A percentile compares a stretch with the other conserved stretches of the same genome.
Conservation (phyloP, 2,329 filamentous ascomycete genomes). For the Phyllosticta citribraziliensis region DNA sequence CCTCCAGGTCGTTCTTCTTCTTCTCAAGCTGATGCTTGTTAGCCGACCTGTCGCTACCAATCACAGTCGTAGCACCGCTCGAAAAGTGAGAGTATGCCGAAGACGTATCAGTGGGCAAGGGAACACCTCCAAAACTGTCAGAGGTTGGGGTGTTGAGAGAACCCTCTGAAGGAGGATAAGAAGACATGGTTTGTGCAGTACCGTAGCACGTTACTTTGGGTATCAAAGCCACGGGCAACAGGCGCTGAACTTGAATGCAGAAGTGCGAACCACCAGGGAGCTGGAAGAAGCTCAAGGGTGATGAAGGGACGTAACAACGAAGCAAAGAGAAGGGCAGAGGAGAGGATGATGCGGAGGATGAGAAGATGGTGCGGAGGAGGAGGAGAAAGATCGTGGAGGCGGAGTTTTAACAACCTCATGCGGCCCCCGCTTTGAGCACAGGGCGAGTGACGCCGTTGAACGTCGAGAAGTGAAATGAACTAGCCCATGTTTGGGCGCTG, state of each 20-base stretch:
- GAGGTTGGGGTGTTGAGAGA: neutral
- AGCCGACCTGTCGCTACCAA: neutral
- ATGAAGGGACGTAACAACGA: neutral
- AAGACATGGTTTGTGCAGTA: neutral
- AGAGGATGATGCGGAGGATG: too few species aligned
- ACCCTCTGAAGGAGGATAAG: neutral
- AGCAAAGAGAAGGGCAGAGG: neutral
- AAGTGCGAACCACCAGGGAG: neutral
- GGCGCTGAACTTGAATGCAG: neutral
- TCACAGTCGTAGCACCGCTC: neutral
- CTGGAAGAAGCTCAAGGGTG: neutral
- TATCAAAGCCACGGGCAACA: neutral
- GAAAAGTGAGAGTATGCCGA: neutral
- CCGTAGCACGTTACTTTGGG: neutral
- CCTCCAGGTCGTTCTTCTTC: constrained; percentile 87
- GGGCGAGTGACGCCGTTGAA: neutral
- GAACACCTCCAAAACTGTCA: neutral
- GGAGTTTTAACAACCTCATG: neutral
- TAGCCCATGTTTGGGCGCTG: too few species aligned
- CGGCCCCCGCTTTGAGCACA: neutral
- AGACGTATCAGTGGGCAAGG: constrained; percentile 9
- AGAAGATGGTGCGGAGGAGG: constrained; percentile 13
- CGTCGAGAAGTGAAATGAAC: neutral
- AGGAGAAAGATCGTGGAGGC: neutral
- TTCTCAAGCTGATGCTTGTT: constrained; percentile 63